These are phyloP conservation scores for Cicer cuneatum DNA, from an alignment of 306 rosid genomes.

Conservation along the genomic window DNA sequence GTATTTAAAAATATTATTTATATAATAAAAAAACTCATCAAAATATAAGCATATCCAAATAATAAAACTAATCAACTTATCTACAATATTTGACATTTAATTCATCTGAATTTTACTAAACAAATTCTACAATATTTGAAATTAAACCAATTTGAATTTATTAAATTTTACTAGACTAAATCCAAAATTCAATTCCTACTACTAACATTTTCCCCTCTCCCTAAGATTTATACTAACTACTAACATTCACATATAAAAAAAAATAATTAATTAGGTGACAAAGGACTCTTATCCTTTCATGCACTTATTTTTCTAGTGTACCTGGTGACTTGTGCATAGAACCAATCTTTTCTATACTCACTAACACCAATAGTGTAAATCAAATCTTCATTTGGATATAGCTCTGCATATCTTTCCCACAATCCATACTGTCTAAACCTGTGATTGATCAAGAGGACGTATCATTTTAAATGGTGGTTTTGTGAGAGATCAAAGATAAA, in stretches of 20 bases:
- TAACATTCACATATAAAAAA: too few species aligned
- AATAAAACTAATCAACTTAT: not conserved
- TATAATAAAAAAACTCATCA: not conserved
- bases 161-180: too few species aligned
- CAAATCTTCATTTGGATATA: constrained; percentile 70
- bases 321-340: constrained; percentile 92
- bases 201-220: too few species aligned
- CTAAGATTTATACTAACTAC: too few species aligned
- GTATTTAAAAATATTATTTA: not conserved
- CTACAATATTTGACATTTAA: not conserved
- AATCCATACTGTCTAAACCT: constrained; percentile 87
- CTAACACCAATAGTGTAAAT: constrained; percentile 63
- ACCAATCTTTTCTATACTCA: constrained; percentile 77
- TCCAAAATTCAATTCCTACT: too few species aligned
- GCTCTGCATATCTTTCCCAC: constrained; percentile 87
- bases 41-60: not conserved
- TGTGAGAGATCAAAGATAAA: not conserved
- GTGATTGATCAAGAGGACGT: not conserved
- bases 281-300: too few species aligned
- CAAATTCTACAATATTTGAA: too few species aligned
- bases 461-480: not conserved
- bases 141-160: too few species aligned
- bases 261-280: too few species aligned
- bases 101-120: not conserved
- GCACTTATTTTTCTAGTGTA: constrained; percentile 3